Evolutionary conservation across 768 basidiomycete species (phyloP).

Genomic region (Antrodiella citrinella): DNA sequence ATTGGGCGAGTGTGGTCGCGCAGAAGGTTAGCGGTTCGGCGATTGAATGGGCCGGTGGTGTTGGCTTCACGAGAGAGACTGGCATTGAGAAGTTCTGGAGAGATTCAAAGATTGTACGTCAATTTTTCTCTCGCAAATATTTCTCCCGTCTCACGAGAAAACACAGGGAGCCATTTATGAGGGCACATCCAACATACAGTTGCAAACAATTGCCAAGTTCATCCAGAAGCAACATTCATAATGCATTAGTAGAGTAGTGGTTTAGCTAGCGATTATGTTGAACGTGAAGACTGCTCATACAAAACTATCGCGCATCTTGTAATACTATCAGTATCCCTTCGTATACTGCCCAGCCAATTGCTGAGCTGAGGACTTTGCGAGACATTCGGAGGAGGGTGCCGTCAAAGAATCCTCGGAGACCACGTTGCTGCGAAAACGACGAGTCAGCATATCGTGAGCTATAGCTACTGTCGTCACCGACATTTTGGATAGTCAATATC

Average conservation of each 20-base stretch:
- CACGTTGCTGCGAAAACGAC: conserved; percentile 55
- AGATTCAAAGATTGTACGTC: conserved; percentile 88
- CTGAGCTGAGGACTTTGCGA: conserved; percentile 82
- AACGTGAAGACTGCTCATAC: not conserved
- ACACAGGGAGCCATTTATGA: conserved; percentile 82
- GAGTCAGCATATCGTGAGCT: conserved; percentile 1
- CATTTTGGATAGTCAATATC: conserved; percentile 57
- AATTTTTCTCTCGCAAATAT: not conserved
- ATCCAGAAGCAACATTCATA: conserved; percentile 81
- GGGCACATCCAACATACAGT: conserved; percentile 96
- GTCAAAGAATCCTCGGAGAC: conserved; percentile 75
- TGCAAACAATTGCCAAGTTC: conserved; percentile 91
- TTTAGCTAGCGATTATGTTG: not conserved
- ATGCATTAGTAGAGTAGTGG: no score
- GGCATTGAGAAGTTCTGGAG: conserved; percentile 96
- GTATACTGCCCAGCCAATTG: conserved; percentile 88
- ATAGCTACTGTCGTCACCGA: conserved; percentile 24
- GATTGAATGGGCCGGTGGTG: conserved; percentile 94
- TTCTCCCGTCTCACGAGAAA: not conserved
- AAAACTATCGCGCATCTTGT: conserved; percentile 4
- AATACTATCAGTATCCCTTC: conserved; percentile 67
- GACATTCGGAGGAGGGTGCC: conserved; percentile 76
- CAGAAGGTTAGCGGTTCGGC: conserved; percentile 81
- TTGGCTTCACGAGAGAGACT: conserved; percentile 89
- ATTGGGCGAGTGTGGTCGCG: conserved; percentile 82